Evolutionary conservation across 2,329 filamentous ascomycete genomes (phyloP).

Genomic region (Epichloe coenophiala): DNA sequence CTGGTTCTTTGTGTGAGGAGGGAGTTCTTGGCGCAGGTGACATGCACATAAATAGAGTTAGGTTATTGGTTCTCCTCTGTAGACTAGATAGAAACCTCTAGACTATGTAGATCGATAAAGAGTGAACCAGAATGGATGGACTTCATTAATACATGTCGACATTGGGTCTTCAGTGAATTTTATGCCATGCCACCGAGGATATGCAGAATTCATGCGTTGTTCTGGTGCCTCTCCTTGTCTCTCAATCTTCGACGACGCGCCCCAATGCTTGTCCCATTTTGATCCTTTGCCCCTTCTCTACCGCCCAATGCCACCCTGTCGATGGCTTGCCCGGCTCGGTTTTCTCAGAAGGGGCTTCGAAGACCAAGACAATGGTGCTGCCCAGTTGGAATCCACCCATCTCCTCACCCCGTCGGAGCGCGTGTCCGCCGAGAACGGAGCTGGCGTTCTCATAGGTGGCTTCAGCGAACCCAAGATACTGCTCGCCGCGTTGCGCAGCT

Average conservation of each 20-base stretch:
- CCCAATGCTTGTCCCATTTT: slow-evolving; percentile 83
- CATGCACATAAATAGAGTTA: too few relatives aligned
- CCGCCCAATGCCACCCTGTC: slow-evolving; percentile 71
- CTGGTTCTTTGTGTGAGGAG: not conserved
- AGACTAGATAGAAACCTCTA: not conserved
- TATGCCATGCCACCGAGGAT: not conserved
- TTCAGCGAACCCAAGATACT: slow-evolving; percentile 83
- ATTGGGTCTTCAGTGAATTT: not conserved
- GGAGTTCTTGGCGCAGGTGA: not conserved
- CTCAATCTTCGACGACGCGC: slow-evolving; percentile 46
- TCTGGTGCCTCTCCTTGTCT: not conserved
- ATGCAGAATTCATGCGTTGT: not conserved
- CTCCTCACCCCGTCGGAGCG: slow-evolving; percentile 77
- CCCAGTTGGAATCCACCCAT: slow-evolving; percentile 97
- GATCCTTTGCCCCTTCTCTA: slow-evolving; percentile 76
- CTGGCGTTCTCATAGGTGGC: slow-evolving; percentile 76
- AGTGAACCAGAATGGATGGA: not conserved
- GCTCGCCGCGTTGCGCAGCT: slow-evolving; percentile 61
- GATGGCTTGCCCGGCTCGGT: slow-evolving; percentile 37
- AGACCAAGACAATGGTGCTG: slow-evolving; percentile 88
- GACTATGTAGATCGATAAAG: not conserved
- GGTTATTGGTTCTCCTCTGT: too few relatives aligned
- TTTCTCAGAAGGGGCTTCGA: slow-evolving; percentile 69
- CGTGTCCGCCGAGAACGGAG: slow-evolving; percentile 65
- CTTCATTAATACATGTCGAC: not conserved